phyloP scores from a whole-genome alignment of 208 protist species.

The Wallacemonas sp. region DNA sequence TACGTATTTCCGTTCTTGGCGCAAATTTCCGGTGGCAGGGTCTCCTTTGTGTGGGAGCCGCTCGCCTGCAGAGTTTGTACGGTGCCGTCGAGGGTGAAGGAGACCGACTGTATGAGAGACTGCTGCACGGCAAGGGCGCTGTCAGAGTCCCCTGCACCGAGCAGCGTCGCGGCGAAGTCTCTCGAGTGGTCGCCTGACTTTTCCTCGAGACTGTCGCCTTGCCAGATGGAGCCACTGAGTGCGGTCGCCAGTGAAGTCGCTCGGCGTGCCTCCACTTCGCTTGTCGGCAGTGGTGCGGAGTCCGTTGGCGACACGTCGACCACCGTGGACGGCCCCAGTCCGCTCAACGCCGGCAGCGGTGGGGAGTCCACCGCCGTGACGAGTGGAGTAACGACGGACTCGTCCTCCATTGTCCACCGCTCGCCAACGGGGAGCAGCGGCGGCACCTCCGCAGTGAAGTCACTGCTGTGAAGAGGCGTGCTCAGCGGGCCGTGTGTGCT shows the following conservation, averaged over 20 bases:
- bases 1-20: constrained; percentile 80
- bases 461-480: background rate
- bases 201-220: background rate
- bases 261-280: background rate
- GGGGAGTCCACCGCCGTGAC: background rate
- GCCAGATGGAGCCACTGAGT: constrained; percentile 2
- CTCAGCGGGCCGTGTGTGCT: background rate
- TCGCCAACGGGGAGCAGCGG: background rate
- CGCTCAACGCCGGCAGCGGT: background rate
- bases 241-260: constrained; percentile 1
- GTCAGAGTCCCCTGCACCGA: constrained; percentile 1
- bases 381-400: background rate
- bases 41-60: constrained; percentile 8
- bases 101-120: constrained; percentile 45
- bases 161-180: background rate
- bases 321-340: background rate
- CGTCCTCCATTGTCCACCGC: background rate
- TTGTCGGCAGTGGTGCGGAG: background rate
- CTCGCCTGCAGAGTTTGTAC: background rate
- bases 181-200: background rate
- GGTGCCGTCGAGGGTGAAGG: constrained; percentile 25
- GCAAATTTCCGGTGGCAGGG: constrained; percentile 52
- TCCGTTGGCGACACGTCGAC: background rate
- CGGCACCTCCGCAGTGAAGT: background rate
- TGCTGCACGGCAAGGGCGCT: background rate